A percentile compares a stretch with the other conserved stretches of the same genome.
phyloP scores from a whole-genome alignment of 2,329 filamentous ascomycete genomes.

The Stachybotrys elegans region DNA sequence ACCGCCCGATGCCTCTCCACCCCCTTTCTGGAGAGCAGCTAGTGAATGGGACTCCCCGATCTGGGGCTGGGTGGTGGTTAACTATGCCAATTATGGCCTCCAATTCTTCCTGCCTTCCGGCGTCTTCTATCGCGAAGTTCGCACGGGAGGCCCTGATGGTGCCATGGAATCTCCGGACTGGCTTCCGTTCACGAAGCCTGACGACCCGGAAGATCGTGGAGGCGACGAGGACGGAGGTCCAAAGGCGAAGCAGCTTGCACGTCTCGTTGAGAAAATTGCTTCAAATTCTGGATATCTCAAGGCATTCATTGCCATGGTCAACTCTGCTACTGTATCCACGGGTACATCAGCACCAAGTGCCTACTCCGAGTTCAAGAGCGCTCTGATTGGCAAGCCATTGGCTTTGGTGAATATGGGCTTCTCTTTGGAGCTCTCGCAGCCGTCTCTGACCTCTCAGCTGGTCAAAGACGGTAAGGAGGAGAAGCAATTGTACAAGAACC shows the following conservation, averaged over 20 bases:
- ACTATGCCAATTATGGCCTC: conserved; percentile 33
- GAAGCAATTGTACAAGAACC: not conserved
- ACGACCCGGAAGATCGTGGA: conserved; percentile 5
- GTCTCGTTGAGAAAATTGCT: conserved; percentile 18
- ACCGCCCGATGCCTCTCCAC: not conserved
- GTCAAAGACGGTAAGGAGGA: conserved; percentile 5
- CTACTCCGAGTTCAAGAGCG: conserved; percentile 29
- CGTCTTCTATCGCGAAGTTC: conserved; percentile 36
- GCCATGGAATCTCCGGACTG: conserved; percentile 19
- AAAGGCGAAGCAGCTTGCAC: conserved; percentile 23
- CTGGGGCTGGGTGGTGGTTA: conserved; percentile 36
- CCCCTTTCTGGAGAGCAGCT: conserved; percentile 7
- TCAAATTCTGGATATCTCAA: too few species aligned
- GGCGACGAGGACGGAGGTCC: conserved; percentile 1
- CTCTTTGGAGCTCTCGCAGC: conserved; percentile 27
- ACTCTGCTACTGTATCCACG: conserved; percentile 16
- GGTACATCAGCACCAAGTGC: conserved; percentile 21
- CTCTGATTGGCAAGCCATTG: conserved; percentile 34
- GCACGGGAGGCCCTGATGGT: conserved; percentile 25
- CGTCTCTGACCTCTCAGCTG: conserved; percentile 13
- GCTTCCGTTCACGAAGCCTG: conserved; percentile 24
- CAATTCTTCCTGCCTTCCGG: conserved; percentile 37
- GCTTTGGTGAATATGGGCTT: conserved; percentile 35
- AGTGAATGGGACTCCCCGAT: conserved; percentile 35
- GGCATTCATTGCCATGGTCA: conserved; percentile 31